A percentile compares a stretch with the other conserved stretches of the same genome.
Evolutionary conservation across 148 eudicot genomes (phyloP).

Genomic region (Rhododendron griersonianum): DNA sequence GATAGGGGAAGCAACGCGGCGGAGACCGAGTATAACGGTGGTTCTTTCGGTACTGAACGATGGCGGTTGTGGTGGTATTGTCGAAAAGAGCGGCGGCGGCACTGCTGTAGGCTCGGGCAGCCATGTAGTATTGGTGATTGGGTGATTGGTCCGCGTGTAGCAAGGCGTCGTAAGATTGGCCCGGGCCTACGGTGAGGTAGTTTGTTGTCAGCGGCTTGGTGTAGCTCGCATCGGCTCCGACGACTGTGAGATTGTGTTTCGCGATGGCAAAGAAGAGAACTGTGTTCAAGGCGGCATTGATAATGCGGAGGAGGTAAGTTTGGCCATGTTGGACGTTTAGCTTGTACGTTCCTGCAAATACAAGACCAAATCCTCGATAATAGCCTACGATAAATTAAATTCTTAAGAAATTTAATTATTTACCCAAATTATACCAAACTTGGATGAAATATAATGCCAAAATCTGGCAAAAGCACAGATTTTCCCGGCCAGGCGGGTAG

Average conservation of each 20-base stretch:
- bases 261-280: conserved; percentile 20
- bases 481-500: not conserved
- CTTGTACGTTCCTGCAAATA: conserved; percentile 9
- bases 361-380: not conserved
- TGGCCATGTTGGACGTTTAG: conserved; percentile 11
- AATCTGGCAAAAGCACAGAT: not conserved
- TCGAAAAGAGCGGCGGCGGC: not conserved
- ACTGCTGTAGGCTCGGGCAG: conserved; percentile 20
- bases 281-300: conserved; percentile 13
- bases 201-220: conserved; percentile 10
- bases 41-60: conserved; percentile 9
- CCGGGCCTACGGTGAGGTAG: conserved; percentile 2
- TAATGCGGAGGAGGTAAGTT: conserved; percentile 14
- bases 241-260: conserved; percentile 6
- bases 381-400: no score
- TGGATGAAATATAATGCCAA: not conserved
- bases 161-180: conserved; percentile 13
- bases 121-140: conserved; percentile 26
- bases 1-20: conserved; percentile 8
- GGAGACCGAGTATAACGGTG: not conserved
- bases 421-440: not conserved
- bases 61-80: conserved; percentile 35
- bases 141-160: not conserved
- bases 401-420: no score
- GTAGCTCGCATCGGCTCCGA: conserved; percentile 12